Evolutionary conservation across 805 yeast species (phyloP).

Genomic region (Ogataea neopini): DNA sequence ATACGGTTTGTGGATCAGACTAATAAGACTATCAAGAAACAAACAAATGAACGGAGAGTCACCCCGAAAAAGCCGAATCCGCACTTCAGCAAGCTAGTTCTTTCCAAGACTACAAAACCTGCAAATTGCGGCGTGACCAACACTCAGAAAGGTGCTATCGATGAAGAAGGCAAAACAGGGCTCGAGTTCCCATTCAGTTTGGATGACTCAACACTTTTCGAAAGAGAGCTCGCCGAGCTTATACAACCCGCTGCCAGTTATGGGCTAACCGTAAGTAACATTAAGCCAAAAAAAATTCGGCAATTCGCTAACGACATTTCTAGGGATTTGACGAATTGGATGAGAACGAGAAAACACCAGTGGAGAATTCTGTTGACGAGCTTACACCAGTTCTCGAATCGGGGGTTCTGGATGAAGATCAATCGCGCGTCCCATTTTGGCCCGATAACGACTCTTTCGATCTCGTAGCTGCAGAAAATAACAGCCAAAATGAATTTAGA

Average conservation of each 20-base stretch:
- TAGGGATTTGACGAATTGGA: neutral
- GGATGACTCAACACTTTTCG: neutral
- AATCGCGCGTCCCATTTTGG: neutral
- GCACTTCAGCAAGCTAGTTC: neutral
- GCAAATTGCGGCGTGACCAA: neutral
- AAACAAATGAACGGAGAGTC: neutral
- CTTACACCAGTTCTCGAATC: neutral
- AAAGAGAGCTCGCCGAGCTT: neutral
- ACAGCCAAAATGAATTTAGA: neutral
- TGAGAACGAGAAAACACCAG: neutral
- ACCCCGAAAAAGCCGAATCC: neutral
- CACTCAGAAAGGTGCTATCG: neutral
- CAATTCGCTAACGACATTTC: neutral
- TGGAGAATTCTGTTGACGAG: neutral
- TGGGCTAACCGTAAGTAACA: neutral
- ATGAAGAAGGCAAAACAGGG: neutral
- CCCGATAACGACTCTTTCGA: neutral
- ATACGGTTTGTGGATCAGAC: neutral
- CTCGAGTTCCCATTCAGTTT: neutral
- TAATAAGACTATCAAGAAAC: neutral
- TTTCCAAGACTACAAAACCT: neutral
- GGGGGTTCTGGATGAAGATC: neutral
- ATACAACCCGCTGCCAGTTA: neutral
- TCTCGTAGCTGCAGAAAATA: neutral
- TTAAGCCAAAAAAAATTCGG: neutral